Percentiles rank a stretch among this genome's conserved stretches.
These are phyloP conservation scores for Andalucia godoyi DNA, from an alignment of 78 protist species.

Conservation along the genomic window DNA sequence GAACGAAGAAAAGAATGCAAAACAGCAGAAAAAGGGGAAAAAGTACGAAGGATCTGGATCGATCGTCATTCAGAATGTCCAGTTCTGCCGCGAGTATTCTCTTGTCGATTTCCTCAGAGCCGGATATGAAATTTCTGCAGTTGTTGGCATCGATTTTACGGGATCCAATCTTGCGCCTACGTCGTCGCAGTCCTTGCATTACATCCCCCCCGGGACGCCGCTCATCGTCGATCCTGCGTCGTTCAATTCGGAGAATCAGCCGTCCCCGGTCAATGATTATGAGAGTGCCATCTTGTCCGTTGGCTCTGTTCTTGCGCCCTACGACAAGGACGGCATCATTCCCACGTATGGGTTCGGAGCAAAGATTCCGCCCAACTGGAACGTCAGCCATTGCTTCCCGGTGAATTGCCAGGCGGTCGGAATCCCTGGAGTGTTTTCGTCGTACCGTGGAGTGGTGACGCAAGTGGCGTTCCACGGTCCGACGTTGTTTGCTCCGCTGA, in stretches of 20 bases:
- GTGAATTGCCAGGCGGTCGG: neutral
- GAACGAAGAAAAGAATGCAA: no score
- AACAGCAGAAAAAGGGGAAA: constrained; percentile 27
- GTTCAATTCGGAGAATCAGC: no score
- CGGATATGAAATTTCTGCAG: constrained; percentile 46
- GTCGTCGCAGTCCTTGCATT: constrained; percentile 40
- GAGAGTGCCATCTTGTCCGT: constrained; percentile 36
- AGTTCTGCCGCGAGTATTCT: neutral
- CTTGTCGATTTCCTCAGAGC: constrained; percentile 54
- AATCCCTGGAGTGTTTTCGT: neutral
- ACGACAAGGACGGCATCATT: neutral
- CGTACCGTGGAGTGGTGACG: neutral
- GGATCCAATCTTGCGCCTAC: constrained; percentile 49
- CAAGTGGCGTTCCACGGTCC: constrained; percentile 42
- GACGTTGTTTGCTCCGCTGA: constrained; percentile 53
- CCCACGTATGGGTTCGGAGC: constrained; percentile 16
- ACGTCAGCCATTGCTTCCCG: neutral
- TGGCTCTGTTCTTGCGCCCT: constrained; percentile 30
- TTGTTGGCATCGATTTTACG: constrained; percentile 78
- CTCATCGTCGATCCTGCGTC: no score
- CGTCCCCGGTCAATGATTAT: constrained; percentile 29
- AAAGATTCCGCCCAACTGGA: neutral
- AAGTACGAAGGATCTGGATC: constrained; percentile 34
- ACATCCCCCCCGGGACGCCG: no score
- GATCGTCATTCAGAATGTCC: constrained; percentile 3